These are phyloP conservation scores for Penicillium aurantiogriseum DNA, from an alignment of 2,329 filamentous ascomycete species.

Conservation along the genomic window DNA sequence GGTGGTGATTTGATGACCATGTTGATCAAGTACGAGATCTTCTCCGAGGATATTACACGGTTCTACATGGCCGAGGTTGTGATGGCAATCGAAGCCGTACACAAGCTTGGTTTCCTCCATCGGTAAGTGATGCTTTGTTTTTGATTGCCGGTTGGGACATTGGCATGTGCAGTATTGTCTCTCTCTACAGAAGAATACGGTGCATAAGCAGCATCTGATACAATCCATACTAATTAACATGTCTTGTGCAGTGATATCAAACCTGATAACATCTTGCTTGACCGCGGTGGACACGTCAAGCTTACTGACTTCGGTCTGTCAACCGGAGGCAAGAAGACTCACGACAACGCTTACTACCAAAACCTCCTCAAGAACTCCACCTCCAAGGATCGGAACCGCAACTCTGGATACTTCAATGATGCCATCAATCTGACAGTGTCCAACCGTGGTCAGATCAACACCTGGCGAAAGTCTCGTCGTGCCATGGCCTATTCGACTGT, in stretches of 20 bases:
- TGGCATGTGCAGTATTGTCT: not conserved
- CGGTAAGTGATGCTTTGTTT: constrained; percentile 60
- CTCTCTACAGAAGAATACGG: not conserved
- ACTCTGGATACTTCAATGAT: constrained; percentile 85
- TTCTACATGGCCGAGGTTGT: constrained; percentile 99
- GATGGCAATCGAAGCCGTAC: constrained; percentile 96
- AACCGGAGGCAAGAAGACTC: constrained; percentile 95
- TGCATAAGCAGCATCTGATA: not conserved
- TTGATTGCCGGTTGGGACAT: not conserved
- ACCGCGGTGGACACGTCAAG: constrained; percentile 95
- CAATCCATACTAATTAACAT: constrained; percentile 18
- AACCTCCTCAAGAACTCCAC: constrained; percentile 82
- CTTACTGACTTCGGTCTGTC: constrained; percentile 97
- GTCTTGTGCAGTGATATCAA: constrained; percentile 78
- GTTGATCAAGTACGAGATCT: constrained; percentile 99
- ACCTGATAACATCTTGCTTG: constrained; percentile 95
- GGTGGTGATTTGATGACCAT: constrained; percentile 99
- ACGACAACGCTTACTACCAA: constrained; percentile 98
- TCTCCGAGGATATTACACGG: constrained; percentile 95
- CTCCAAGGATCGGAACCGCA: constrained; percentile 72
- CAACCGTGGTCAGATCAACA: constrained; percentile 97
- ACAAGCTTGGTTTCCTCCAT: constrained; percentile 97
- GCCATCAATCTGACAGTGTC: constrained; percentile 98
- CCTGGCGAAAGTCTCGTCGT: constrained; percentile 93
- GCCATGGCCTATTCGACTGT: constrained; percentile 98